Evolutionary conservation across 192 early-diverging fungal genomes (phyloP).

Genomic region (Coemansia biformis): DNA sequence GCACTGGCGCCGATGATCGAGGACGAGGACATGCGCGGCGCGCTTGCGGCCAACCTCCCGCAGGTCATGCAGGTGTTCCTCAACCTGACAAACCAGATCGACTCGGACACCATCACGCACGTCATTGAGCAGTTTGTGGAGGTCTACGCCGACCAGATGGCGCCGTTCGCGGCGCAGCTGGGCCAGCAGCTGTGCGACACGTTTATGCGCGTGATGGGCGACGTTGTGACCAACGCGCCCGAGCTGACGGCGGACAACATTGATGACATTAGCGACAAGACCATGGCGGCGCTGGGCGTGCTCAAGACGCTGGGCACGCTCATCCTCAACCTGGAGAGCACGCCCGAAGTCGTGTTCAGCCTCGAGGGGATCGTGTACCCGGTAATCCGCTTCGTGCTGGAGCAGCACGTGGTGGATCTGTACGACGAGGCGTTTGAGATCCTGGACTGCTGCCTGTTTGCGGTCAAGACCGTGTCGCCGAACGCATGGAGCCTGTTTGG

Average conservation of each 20-base stretch:
- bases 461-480: constrained; percentile 73
- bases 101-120: constrained; percentile 80
- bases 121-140: constrained; percentile 91
- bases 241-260: constrained; percentile 50
- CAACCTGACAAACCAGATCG: constrained; percentile 84
- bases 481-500: constrained; percentile 82
- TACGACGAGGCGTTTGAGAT: constrained; percentile 87
- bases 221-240: constrained; percentile 48
- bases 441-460: constrained; percentile 82
- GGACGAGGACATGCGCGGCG: constrained; percentile 65
- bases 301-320: constrained; percentile 86
- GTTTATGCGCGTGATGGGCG: constrained; percentile 82
- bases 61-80: constrained; percentile 84
- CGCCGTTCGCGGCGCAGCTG: constrained; percentile 89
- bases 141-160: constrained; percentile 82
- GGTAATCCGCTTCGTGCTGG: constrained; percentile 70
- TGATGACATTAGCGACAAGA: constrained; percentile 75
- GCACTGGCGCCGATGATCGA: constrained; percentile 75
- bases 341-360: constrained; percentile 70
- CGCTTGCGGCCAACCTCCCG: constrained; percentile 74
- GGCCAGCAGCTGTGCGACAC: constrained; percentile 80
- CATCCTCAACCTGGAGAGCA: constrained; percentile 77
- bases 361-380: constrained; percentile 77
- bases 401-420: constrained; percentile 65
- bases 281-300: constrained; percentile 82